Evolutionary conservation across 2,329 filamentous ascomycete species (phyloP), one percentile per base, ranked within the genome.

Genomic region (Lecanicillium sp.): DNA sequence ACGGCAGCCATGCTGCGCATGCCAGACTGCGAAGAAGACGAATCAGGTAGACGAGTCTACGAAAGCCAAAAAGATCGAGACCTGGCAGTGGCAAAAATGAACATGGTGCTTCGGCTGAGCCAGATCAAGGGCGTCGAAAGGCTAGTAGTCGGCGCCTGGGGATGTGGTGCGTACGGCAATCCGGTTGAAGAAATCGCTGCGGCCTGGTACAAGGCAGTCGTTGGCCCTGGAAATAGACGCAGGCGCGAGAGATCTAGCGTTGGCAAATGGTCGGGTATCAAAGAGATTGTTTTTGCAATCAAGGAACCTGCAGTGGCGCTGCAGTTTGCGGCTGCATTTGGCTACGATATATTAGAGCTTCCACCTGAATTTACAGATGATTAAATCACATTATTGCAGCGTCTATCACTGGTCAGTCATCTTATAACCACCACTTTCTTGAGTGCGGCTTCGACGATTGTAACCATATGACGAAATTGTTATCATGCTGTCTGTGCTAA

Each of bases 161-260:
- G 81, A 0, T 83, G 79, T 51, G 81, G 81, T 3, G 78, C 78
- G 0, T 80, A 82, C 49, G 79, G 78, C 0, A 84, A 84, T 52
- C 81, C 81, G 0, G 72, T 81, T 0, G 63, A 63, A 2, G 78
- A 84, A 59, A 64, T 84, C 24, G 79, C 80, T 12, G 62, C 66
- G 15, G 70, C 74, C 1, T 85, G 81, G 63, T 57, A 59, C 11
- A 64, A 63, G 30, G 61, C 63, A 1, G 47, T 67, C 2, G 23
- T 55, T n/a, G 55, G 51, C 0, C 57, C 29, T 23, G 51, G 52
- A 5, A 54, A 51, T 2, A 41, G 36, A 2, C 49, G 48, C 37
- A 42, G 24, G 54, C 45, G 39, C 50, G 40, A 52, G 59, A 53
- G 57, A 58, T 50, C 15, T 8, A 2, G 4, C 12, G 14, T n/a